Evolutionary conservation across 768 basidiomycete species (phyloP).

Genomic region (Lyophyllum atratum): DNA sequence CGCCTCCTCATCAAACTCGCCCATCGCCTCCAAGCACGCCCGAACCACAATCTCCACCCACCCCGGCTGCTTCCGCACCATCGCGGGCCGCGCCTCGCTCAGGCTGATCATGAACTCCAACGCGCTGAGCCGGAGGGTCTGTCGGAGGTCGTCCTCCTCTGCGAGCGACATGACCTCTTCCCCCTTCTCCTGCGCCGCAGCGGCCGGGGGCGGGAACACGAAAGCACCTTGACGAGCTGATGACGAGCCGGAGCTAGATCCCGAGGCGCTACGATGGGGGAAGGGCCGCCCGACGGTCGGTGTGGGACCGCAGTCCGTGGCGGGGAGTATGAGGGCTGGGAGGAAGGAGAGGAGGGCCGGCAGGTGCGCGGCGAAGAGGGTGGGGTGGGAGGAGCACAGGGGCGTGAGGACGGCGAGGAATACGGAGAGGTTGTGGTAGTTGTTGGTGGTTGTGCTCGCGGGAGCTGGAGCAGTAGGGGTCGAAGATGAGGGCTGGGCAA

Average conservation of each 20-base stretch:
- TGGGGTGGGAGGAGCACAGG: constrained; percentile 65
- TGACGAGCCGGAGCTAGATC: neutral
- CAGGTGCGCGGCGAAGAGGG: constrained; percentile 76
- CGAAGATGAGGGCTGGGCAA: too few relatives aligned
- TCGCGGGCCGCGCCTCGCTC: constrained; percentile 70
- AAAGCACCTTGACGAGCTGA: constrained; percentile 36
- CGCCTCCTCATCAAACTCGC: constrained; percentile 64
- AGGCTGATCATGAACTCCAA: constrained; percentile 84
- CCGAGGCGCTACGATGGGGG: constrained; percentile 28
- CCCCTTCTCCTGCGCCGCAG: constrained; percentile 24
- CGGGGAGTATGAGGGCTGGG: constrained; percentile 68
- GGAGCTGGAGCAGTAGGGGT: neutral
- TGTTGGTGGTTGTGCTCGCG: constrained; percentile 27
- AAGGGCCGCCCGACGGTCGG: constrained; percentile 51
- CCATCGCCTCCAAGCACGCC: constrained; percentile 82
- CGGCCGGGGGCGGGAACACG: constrained; percentile 35
- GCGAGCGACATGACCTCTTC: constrained; percentile 31
- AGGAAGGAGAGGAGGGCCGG: constrained; percentile 68
- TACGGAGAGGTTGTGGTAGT: constrained; percentile 53
- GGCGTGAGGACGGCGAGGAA: constrained; percentile 74
- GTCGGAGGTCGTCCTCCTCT: constrained; percentile 63
- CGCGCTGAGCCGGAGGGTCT: constrained; percentile 70
- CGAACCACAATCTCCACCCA: constrained; percentile 74
- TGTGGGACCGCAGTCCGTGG: constrained; percentile 48
- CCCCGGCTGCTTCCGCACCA: constrained; percentile 67